Conservation (phyloP, 768 basidiomycete genomes). For the Harrya chromipes region DNA sequence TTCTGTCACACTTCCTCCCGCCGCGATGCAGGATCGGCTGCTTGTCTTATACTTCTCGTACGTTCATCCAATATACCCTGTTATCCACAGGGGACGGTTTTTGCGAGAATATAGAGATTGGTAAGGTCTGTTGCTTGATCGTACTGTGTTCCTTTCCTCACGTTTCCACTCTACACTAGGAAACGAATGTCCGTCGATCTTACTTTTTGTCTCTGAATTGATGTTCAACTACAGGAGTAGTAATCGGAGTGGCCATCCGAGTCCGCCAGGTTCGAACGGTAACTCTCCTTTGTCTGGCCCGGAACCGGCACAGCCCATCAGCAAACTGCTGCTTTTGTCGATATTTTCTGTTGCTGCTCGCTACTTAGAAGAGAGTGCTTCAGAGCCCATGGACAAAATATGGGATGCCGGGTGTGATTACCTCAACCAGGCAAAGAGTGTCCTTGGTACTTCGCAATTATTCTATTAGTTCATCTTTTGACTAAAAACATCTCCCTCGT, state of each 20-base stretch:
- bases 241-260: slow-evolving; percentile 34
- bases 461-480: not conserved
- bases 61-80: slow-evolving; percentile 79
- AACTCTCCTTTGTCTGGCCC: slow-evolving; percentile 20
- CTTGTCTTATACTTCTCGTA: slow-evolving; percentile 78
- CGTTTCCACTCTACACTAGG: slow-evolving; percentile 11
- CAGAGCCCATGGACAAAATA: slow-evolving; percentile 52
- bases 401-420: slow-evolving; percentile 71
- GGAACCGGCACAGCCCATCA: slow-evolving; percentile 60
- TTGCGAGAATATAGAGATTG: slow-evolving; percentile 57
- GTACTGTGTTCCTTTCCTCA: slow-evolving; percentile 4
- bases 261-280: slow-evolving; percentile 25
- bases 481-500: slow-evolving; percentile 7
- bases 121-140: slow-evolving; percentile 30
- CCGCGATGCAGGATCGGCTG: slow-evolving; percentile 61
- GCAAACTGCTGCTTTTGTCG: slow-evolving; percentile 67
- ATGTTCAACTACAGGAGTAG: slow-evolving; percentile 22
- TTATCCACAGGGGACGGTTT: slow-evolving; percentile 73
- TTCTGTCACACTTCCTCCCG: slow-evolving; percentile 54
- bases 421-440: slow-evolving; percentile 55
- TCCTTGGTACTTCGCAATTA: slow-evolving; percentile 51
- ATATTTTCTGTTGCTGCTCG: slow-evolving; percentile 83
- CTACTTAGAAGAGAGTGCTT: slow-evolving; percentile 50
- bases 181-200: slow-evolving; percentile 23
- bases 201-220: not conserved